phyloP scores from a whole-genome alignment of 2,329 filamentous ascomycete genomes.

The Alternaria sp. region DNA sequence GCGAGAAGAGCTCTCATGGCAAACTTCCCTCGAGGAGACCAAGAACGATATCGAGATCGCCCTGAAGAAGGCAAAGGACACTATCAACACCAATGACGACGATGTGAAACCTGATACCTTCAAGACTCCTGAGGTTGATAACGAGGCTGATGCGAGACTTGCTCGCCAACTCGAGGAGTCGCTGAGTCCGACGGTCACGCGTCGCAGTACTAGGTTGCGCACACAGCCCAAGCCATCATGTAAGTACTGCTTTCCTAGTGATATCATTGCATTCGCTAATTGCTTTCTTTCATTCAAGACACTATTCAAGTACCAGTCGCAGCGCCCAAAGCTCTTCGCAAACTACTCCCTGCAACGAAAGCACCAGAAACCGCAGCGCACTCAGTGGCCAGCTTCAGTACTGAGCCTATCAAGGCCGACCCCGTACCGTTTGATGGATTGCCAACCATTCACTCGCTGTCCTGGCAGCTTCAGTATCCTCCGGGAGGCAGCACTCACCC shows the following conservation, averaged over 20 bases:
- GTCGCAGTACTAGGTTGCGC: constrained; percentile 9
- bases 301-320: background rate
- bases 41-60: background rate
- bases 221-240: background rate
- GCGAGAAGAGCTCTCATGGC: background rate
- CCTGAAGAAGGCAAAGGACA: background rate
- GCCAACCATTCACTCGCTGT: constrained; percentile 2
- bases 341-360: background rate
- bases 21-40: background rate
- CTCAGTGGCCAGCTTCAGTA: background rate
- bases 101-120: too few relatives aligned
- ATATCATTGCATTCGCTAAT: background rate
- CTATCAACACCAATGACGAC: too few relatives aligned
- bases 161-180: background rate
- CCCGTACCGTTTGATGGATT: constrained; percentile 1
- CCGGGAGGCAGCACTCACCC: constrained; percentile 27
- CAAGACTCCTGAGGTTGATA: background rate
- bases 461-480: constrained; percentile 26
- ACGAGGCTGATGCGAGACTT: background rate
- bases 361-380: background rate
- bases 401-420: constrained; percentile 4
- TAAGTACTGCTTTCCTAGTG: background rate
- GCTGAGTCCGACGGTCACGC: background rate
- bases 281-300: background rate
- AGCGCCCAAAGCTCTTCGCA: background rate